Evolutionary conservation across 371 early-diverging fungal genomes (phyloP), one percentile per base, ranked within the genome.

Genomic region (Capillidium rhysosporum): DNA sequence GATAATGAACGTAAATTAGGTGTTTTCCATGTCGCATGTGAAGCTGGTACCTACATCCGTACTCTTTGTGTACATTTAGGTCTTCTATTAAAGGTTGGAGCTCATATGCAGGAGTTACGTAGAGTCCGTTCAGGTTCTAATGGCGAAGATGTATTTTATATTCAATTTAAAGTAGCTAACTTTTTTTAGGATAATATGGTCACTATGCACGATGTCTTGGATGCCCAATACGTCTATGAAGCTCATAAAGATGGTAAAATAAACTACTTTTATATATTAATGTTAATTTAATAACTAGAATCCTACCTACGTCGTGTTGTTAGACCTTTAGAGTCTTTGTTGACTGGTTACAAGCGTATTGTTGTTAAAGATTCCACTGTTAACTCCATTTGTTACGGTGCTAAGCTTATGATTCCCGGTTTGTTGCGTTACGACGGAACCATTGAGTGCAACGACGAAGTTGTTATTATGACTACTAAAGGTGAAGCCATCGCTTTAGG

Each of bases 21-120:
- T 56, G 89, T 98, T 34, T 98, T 99, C 75, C 91, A 92, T 87
- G 98, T 91, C 26, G 78, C 79, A 56, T 99, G 99, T 69, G 99
- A 99, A 76, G 99, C 99, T 54, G 99, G 99, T 58, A 98, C 99
- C 18, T 99, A 99, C 69, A 96, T 99, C 68, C 86, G 99, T 75
- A 98, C 99, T 9, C 75, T 99, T 45, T 99, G 99, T 70, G 95
- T 93, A 28, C 99, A 99, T 69, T 71, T 99, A 65, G 99, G 99
- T 62, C 75, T 99, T 23, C 67, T 95, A 58, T 75, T 99, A 39
- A 94, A 93, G 52, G 89, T 86, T 55, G 94, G 94, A 62, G 98
- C 96, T n/a, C 96, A 91, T 68, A 99, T 99, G 99, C 92, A 92
- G 73, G 99, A 98, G 69, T 84, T 99, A 53, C 84, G 99, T 63